phyloP scores from a whole-genome alignment of 2,329 filamentous ascomycete genomes.

The Pestalotiopsis sp. region DNA sequence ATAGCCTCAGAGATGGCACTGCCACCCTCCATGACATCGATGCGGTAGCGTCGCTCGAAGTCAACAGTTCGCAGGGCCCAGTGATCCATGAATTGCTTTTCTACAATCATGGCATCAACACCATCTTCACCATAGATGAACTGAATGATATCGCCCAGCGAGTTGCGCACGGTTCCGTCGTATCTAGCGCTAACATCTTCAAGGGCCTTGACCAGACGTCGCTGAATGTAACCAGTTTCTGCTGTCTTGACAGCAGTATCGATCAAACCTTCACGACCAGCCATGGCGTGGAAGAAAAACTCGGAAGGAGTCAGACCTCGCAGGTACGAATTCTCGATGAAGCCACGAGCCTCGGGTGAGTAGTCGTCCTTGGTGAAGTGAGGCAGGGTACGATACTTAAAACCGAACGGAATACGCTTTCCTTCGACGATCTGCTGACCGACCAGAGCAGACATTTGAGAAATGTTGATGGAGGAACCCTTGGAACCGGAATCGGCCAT shows the following conservation, averaged over 20 bases:
- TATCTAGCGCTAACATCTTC: constrained; percentile 98
- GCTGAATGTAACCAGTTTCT: constrained; percentile 98
- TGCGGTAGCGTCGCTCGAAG: constrained; percentile 80
- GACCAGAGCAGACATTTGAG: constrained; percentile 97
- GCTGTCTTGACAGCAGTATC: constrained; percentile 99
- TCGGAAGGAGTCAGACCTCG: constrained; percentile 93
- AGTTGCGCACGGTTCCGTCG: constrained; percentile 96
- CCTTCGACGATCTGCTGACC: constrained; percentile 98
- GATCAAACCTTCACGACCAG: constrained; percentile 98
- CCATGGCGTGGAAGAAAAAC: constrained; percentile 99
- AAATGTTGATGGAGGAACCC: constrained; percentile 98
- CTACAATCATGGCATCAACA: constrained; percentile 89
- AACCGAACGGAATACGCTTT: constrained; percentile 98
- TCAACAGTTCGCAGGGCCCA: constrained; percentile 77
- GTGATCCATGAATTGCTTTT: constrained; percentile 88
- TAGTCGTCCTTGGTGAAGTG: constrained; percentile 99
- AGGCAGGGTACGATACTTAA: constrained; percentile 95
- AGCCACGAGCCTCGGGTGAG: constrained; percentile 93
- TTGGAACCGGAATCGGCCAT: constrained; percentile 98
- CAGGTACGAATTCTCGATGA: constrained; percentile 98
- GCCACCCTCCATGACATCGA: constrained; percentile 80
- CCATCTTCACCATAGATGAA: constrained; percentile 98
- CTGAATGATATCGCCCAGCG: constrained; percentile 92
- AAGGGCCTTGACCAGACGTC: constrained; percentile 95
- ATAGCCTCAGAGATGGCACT: constrained; percentile 70